Conservation (phyloP, 2,329 filamentous ascomycete species). For the Trichocomaceae sp. region DNA sequence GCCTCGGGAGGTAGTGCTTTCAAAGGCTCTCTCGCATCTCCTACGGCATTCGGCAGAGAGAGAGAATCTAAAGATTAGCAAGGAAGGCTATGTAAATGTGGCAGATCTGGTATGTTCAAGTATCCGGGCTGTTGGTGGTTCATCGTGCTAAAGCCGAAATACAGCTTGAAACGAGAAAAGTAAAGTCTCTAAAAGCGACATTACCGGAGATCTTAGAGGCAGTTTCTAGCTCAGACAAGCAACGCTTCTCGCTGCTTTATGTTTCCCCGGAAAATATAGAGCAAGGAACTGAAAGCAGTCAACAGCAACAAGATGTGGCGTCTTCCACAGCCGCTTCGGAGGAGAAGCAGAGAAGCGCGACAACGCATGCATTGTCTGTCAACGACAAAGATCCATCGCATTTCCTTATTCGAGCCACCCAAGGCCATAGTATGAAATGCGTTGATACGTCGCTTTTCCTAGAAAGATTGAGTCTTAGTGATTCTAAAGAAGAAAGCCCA, state of each 20-base stretch:
- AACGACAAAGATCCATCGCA: constrained; percentile 49
- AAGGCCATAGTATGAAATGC: constrained; percentile 79
- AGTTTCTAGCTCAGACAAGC: constrained; percentile 75
- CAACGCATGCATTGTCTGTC: constrained; percentile 31
- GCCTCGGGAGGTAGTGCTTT: constrained; percentile 31
- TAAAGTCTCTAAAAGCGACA: constrained; percentile 66
- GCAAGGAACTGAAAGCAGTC: constrained; percentile 6
- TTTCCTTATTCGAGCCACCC: constrained; percentile 89
- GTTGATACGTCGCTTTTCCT: constrained; percentile 65
- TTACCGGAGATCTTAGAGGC: constrained; percentile 64
- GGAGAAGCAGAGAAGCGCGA: constrained; percentile 27
- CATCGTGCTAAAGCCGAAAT: not conserved
- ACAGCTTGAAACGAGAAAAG: constrained; percentile 51
- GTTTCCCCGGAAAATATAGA: constrained; percentile 27
- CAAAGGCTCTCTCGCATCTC: constrained; percentile 40
- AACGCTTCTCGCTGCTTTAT: constrained; percentile 75
- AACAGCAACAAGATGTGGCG: constrained; percentile 16
- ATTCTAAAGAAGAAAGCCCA: not conserved
- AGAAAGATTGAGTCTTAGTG: constrained; percentile 53
- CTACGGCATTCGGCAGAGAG: constrained; percentile 56
- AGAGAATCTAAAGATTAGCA: constrained; percentile 53
- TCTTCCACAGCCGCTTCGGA: constrained; percentile 24
- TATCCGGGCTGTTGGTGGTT: not conserved
- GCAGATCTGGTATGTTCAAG: constrained; percentile 47
- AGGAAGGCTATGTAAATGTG: constrained; percentile 56